phyloP scores from a whole-genome alignment of 768 basidiomycete species.

The Heimioporus sp. region DNA sequence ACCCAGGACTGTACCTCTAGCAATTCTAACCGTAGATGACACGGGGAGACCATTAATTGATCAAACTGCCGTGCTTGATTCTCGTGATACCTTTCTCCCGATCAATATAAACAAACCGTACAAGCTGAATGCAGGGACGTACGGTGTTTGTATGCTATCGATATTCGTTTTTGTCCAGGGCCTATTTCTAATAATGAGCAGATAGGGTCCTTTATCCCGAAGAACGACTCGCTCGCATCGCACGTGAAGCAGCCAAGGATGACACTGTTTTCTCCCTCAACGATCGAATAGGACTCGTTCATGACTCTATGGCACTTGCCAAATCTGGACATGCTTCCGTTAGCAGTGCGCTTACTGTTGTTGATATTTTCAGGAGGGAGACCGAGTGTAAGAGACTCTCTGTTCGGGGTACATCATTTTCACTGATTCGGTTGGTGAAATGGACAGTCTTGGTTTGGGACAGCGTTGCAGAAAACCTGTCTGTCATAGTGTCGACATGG shows the following conservation, averaged over 20 bases:
- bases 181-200: conserved; percentile 24
- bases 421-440: conserved; percentile 2
- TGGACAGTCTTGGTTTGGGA: conserved; percentile 77
- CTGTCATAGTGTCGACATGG: conserved; percentile 62
- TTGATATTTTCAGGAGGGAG: conserved; percentile 69
- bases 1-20: conserved; percentile 58
- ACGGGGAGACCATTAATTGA: conserved; percentile 60
- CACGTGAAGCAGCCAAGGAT: conserved; percentile 68
- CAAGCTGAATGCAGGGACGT: conserved; percentile 89
- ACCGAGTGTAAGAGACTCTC: conserved; percentile 58
- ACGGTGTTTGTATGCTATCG: conserved; percentile 74
- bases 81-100: conserved; percentile 63
- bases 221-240: conserved; percentile 75
- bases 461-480: conserved; percentile 58
- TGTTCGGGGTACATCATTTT: neutral
- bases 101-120: conserved; percentile 76
- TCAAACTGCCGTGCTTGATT: conserved; percentile 59
- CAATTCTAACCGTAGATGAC: conserved; percentile 59
- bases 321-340: conserved; percentile 77
- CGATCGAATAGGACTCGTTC: conserved; percentile 87
- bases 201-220: conserved; percentile 87
- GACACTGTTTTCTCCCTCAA: conserved; percentile 65
- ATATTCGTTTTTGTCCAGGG: neutral
- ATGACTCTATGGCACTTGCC: conserved; percentile 78
- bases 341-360: conserved; percentile 73